phyloP scores from a whole-genome alignment of 768 basidiomycete genomes.

The Rhizopogon rudus region DNA sequence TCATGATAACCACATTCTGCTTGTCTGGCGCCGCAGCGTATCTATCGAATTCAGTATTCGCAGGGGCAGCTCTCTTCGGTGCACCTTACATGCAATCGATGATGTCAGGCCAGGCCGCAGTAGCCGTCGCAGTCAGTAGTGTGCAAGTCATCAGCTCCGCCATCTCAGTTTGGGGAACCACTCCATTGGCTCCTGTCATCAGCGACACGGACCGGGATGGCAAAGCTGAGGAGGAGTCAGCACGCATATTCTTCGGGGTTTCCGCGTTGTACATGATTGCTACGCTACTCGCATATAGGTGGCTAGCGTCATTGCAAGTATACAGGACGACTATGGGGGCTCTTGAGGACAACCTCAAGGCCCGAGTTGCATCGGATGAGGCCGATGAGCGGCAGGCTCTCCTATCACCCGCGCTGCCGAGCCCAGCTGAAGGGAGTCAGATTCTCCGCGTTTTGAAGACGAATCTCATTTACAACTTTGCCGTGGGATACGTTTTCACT shows the following conservation, averaged over 20 bases:
- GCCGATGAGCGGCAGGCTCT: conserved; percentile 29
- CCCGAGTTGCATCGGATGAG: conserved; percentile 11
- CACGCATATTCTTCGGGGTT: conserved; percentile 68
- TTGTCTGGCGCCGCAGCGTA: conserved; percentile 67
- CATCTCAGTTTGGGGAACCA: conserved; percentile 46
- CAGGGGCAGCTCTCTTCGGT: conserved; percentile 80
- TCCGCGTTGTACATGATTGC: conserved; percentile 61
- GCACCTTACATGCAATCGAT: conserved; percentile 64
- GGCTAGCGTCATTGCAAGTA: conserved; percentile 52
- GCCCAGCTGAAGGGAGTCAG: conserved; percentile 25
- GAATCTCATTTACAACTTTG: conserved; percentile 66
- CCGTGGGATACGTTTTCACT: conserved; percentile 70
- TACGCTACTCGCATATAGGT: conserved; percentile 48
- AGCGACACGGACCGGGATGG: conserved; percentile 24
- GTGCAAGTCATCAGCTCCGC: conserved; percentile 69
- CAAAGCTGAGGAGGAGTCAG: conserved; percentile 60
- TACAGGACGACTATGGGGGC: conserved; percentile 53
- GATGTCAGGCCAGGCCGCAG: conserved; percentile 82
- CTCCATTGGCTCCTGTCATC: conserved; percentile 21
- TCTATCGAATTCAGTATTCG: conserved; percentile 72
- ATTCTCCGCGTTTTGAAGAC: conserved; percentile 53
- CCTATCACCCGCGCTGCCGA: conserved; percentile 30
- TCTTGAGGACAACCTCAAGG: conserved; percentile 34
- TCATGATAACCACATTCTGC: conserved; percentile 52
- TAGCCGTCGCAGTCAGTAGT: conserved; percentile 75